Conservation (phyloP, 345 rosid species). For the Hibiscus mutabilis region DNA sequence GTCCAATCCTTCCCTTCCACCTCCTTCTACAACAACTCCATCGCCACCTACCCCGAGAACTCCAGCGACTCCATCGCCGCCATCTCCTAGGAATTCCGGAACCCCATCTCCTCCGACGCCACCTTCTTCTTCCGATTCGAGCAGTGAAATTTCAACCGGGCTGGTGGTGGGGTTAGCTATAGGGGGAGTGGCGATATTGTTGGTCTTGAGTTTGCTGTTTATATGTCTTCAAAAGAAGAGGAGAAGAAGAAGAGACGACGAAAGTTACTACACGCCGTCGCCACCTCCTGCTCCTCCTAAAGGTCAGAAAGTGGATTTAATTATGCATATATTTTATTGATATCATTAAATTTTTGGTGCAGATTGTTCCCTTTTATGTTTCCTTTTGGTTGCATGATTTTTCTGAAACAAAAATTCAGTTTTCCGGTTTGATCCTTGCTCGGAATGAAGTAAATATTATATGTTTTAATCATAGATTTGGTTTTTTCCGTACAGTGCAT, state of each 20-base stretch:
- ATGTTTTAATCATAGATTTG: too few relatives aligned
- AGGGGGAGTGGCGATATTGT: constrained; percentile 46
- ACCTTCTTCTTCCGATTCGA: constrained; percentile 18
- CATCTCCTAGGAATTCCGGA: constrained; percentile 22
- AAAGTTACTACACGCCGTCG: constrained; percentile 12
- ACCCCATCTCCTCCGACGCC: constrained; percentile 24
- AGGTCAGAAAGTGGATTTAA: constrained; percentile 25
- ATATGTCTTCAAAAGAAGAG: constrained; percentile 51
- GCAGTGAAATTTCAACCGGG: constrained; percentile 36
- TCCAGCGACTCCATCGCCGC: constrained; percentile 22
- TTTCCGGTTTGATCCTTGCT: background rate
- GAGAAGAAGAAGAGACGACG: constrained; percentile 19
- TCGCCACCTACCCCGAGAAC: constrained; percentile 22
- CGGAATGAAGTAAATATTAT: too few relatives aligned
- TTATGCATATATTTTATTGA: background rate
- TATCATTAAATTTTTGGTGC: background rate
- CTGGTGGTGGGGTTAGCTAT: constrained; percentile 59
- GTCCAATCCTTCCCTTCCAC: constrained; percentile 27
- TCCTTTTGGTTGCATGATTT: background rate
- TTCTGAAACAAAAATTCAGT: background rate
- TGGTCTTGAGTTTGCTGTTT: constrained; percentile 37
- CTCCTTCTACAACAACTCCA: constrained; percentile 35
- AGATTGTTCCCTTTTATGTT: background rate
- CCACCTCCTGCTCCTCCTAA: constrained; percentile 19
- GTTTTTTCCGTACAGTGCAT: too few relatives aligned